Evolutionary conservation across 2,329 filamentous ascomycete species (phyloP).

Genomic region (Coniochaeta hoffmannii): DNA sequence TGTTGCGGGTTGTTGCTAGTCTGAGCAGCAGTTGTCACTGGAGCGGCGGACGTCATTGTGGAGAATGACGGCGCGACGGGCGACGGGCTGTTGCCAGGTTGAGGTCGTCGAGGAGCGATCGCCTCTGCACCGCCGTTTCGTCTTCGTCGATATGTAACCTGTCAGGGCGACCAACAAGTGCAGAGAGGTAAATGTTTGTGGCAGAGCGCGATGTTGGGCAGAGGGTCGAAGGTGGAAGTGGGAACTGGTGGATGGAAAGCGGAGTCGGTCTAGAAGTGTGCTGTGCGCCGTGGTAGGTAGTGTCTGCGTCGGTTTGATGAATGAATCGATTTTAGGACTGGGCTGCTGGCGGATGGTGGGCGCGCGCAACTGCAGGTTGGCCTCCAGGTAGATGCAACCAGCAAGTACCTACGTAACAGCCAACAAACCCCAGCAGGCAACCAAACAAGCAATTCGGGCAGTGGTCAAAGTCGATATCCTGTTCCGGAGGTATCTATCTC

Average conservation of each 20-base stretch:
- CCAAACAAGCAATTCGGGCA: no score
- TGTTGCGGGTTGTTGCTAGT: neutral
- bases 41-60: slow-evolving; percentile 6
- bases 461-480: no score
- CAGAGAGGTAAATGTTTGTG: neutral
- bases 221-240: neutral
- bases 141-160: neutral
- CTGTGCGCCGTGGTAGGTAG: neutral
- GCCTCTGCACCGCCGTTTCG: slow-evolving; percentile 1
- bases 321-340: neutral
- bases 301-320: neutral
- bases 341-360: neutral
- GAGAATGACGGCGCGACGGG: slow-evolving; percentile 3
- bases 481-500: no score
- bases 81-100: neutral
- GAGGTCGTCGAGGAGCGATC: neutral
- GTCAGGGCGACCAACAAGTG: neutral
- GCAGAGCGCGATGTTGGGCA: neutral
- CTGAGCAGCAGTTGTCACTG: neutral
- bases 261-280: neutral
- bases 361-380: no score
- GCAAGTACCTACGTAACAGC: neutral
- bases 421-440: neutral
- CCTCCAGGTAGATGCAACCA: no score
- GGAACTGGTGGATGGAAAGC: slow-evolving; percentile 1